Evolutionary conservation across 177 flowering plant species (phyloP), one percentile per base, ranked within the genome.

Genomic region (Tripterygium wilfordii): DNA sequence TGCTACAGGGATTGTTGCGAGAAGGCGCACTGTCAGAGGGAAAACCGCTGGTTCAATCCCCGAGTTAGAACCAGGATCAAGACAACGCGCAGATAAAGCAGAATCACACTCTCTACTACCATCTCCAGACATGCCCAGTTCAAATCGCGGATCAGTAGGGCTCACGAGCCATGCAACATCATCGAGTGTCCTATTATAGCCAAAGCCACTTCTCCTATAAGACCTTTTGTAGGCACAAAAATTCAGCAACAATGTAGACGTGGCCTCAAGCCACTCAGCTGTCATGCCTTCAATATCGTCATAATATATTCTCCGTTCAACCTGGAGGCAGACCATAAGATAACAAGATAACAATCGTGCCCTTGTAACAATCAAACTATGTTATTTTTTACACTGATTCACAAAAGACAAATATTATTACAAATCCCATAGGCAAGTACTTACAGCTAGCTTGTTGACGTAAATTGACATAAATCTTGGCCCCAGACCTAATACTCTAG

Each of bases 381-480:
- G n/a, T n/a, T n/a, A n/a, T n/a, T n/a, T n/a, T n/a, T n/a, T n/a
- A n/a, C n/a, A n/a, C n/a, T n/a, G n/a, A n/a, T n/a, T n/a, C n/a
- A n/a, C n/a, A n/a, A n/a, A n/a, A n/a, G n/a, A n/a, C n/a, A n/a
- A n/a, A n/a, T n/a, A n/a, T n/a, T n/a, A n/a, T n/a, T n/a, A n/a
- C n/a, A n/a, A n/a, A n/a, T n/a, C n/a, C n/a, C n/a, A n/a, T n/a
- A 23, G 13, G 10, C 19, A 58, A 37, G 9, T 17, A 56, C 95
- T 78, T 69, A 92, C 99, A 53, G 82, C 86, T 25, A 92, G 57
- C 60, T 76, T 75, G 19, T 61, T 64, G 27, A 92, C 71, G 60
- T 88, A 92, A 21, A 92, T 56, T 16, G 91, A 73, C 96, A 92
- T 86, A 65, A 92, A 92, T 59, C 68, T 77, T 15, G 99, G 96